These are phyloP conservation scores for Porogramme epimiltina DNA, from an alignment of 1,284 basidiomycete genomes.

Conservation along the genomic window DNA sequence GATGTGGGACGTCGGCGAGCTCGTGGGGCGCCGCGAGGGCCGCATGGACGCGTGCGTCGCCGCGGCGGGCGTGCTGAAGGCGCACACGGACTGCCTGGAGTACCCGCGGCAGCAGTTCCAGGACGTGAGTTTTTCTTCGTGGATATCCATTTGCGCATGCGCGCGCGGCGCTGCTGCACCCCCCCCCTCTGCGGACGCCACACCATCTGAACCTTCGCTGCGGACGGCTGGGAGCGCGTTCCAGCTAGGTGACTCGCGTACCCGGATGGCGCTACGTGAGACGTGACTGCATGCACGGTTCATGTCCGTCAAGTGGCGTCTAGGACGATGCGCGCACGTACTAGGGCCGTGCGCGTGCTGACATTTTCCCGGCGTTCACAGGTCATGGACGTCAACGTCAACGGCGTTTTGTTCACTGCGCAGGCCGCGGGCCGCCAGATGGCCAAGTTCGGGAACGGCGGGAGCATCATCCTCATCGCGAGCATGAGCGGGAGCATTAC, in stretches of 20 bases:
- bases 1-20: constrained; percentile 56
- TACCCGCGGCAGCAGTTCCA: constrained; percentile 74
- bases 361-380: constrained; percentile 25
- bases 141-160: neutral
- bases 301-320: no score
- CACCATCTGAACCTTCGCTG: no score
- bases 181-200: neutral
- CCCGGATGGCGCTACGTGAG: no score
- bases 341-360: no score
- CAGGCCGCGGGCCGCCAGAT: constrained; percentile 81
- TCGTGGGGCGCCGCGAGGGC: constrained; percentile 64
- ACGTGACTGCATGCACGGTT: no score
- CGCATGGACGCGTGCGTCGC: constrained; percentile 77
- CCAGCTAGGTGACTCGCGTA: no score
- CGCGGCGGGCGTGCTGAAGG: constrained; percentile 58
- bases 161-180: neutral
- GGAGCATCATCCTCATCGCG: constrained; percentile 83
- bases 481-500: constrained; percentile 88
- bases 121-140: constrained; percentile 43
- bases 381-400: constrained; percentile 78
- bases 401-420: constrained; percentile 77
- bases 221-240: no score
- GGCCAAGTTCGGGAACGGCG: constrained; percentile 67
- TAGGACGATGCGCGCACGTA: no score
- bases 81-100: constrained; percentile 66